Percentiles rank a stretch among this genome's conserved stretches.
phyloP scores from a whole-genome alignment of 2,329 filamentous ascomycete species.

The Fusarium pseudograminearum region DNA sequence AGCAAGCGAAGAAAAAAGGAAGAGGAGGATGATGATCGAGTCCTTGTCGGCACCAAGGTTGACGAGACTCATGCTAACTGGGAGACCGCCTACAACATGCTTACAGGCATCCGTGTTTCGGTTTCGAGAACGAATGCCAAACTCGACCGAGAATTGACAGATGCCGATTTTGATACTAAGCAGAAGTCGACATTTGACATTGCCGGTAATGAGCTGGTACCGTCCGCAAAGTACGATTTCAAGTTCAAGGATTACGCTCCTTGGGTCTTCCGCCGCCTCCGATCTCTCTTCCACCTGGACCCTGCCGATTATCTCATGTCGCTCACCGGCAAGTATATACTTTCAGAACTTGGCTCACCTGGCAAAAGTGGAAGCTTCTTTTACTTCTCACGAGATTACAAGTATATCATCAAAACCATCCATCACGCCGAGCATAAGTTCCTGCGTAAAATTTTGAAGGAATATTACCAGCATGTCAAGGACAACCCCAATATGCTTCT shows the following conservation, averaged over 20 bases:
- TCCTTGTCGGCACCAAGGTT: slow-evolving; percentile 96
- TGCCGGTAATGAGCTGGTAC: slow-evolving; percentile 95
- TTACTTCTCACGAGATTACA: slow-evolving; percentile 99
- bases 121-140: slow-evolving; percentile 98
- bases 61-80: slow-evolving; percentile 97
- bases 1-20: slow-evolving; percentile 87
- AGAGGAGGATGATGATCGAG: slow-evolving; percentile 90
- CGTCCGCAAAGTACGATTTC: slow-evolving; percentile 99
- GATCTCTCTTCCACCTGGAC: slow-evolving; percentile 88
- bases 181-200: slow-evolving; percentile 99
- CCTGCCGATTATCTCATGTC: slow-evolving; percentile 99
- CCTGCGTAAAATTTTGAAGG: slow-evolving; percentile 82
- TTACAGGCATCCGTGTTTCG: slow-evolving; percentile 97
- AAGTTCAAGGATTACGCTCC: slow-evolving; percentile 99
- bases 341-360: slow-evolving; percentile 95
- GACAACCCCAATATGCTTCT: slow-evolving; percentile 96
- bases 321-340: slow-evolving; percentile 96
- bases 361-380: slow-evolving; percentile 99
- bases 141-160: slow-evolving; percentile 88
- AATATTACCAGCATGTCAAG: slow-evolving; percentile 93
- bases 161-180: slow-evolving; percentile 91
- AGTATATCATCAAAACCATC: slow-evolving; percentile 99
- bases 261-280: slow-evolving; percentile 96
- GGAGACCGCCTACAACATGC: slow-evolving; percentile 99
- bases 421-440: slow-evolving; percentile 95